phyloP scores from a whole-genome alignment of 129 eudicot species.

The Lactuca sativa region DNA sequence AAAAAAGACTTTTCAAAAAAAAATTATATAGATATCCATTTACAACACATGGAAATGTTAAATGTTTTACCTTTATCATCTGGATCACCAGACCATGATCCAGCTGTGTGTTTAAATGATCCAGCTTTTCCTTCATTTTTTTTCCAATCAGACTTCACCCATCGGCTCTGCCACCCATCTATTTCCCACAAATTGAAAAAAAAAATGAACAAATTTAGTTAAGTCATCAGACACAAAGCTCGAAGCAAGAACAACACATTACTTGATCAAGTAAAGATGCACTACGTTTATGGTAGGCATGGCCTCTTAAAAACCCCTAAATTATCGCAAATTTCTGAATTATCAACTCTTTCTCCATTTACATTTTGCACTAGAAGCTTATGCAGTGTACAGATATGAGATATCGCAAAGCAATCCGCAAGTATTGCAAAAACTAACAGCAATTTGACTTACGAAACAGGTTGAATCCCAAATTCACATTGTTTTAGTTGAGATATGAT shows the following conservation, averaged over 20 bases:
- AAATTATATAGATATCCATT: background rate
- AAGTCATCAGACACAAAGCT: background rate
- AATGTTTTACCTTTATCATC: conserved; percentile 77
- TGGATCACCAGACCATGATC: conserved; percentile 92
- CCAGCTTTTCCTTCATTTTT: conserved; percentile 96
- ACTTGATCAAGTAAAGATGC: background rate
- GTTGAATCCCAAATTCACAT: conserved; percentile 8
- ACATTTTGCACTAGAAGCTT: conserved; percentile 10
- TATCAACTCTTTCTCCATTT: background rate
- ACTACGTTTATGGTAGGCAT: background rate
- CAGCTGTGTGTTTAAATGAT: conserved; percentile 94
- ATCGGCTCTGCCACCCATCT: conserved; percentile 97
- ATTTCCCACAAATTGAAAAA: conserved; percentile 23
- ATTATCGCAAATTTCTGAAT: background rate
- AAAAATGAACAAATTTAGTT: conserved; percentile 1
- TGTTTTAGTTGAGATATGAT: background rate
- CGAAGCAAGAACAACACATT: background rate
- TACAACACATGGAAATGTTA: conserved; percentile 1
- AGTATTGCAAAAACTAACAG: background rate
- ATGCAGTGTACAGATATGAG: conserved; percentile 9
- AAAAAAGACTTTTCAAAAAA: background rate
- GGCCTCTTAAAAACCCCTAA: background rate
- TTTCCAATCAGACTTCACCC: conserved; percentile 98
- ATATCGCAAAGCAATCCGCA: background rate
- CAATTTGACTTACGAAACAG: conserved; percentile 10